Evolutionary conservation across 257 asterid species (phyloP), one percentile per base, ranked within the genome.

Genomic region (Scutellaria minor): DNA sequence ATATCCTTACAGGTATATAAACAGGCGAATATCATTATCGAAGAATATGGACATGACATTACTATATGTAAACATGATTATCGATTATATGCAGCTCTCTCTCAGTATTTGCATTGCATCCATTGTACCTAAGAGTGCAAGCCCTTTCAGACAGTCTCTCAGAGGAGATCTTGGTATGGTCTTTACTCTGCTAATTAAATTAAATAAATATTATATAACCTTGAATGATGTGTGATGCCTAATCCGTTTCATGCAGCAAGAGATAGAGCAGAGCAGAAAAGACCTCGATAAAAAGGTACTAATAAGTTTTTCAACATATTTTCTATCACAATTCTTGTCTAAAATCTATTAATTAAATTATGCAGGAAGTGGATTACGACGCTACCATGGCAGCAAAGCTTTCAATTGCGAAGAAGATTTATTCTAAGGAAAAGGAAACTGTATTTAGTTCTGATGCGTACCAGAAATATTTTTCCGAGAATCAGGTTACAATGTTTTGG

Each of bases 41-140:
- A 7, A 50, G 20, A 13, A 50, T 13, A 7, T 50, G 8, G 6
- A 14, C 55, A 13, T 13, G 18, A 50, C 5, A 53, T 18, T 7
- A 18, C 6, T 53, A 18, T 7, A 2, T 7, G 59, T 18, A 53
- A n/a, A 14, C 22, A 10, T 11, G 59, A 37, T 50, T 57, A 44
- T 70, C 24, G 0, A 52, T 56, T 42, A 42, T 60, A 37, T 83
- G 81, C 91, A 94, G 99, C 79, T 94, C 99, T 66, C 99, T 94
- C 64, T 94, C 99, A 15, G 99, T 94, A 75, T 94, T 88, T 82
- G 99, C 99, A 40, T 46, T 94, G 85, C 99, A 94, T 87, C 98
- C 99, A n/a, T 85, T 94, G 70, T 94, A 94, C 86, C 87, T 94
- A 48, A 83, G 98, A 79, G 95, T 94, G 66, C 90, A 94, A 78